Conservation (phyloP, 306 rosid species). For the Lotus japonicus region DNA sequence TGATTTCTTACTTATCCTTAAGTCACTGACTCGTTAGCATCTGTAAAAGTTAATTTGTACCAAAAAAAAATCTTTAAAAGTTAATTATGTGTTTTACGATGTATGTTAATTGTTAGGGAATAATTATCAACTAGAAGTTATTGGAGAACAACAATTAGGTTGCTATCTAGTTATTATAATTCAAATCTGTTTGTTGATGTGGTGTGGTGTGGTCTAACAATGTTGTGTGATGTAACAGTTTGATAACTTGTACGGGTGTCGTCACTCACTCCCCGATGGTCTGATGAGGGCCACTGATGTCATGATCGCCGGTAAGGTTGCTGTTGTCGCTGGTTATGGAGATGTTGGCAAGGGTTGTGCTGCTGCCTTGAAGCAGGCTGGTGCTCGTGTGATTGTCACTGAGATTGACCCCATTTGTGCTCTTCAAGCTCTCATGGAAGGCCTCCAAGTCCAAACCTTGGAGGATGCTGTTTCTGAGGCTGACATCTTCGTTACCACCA, state of each 20-base stretch:
- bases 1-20: too few relatives aligned
- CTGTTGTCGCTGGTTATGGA: conserved; percentile 79
- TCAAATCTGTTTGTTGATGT: not conserved
- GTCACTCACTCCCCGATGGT: conserved; percentile 98
- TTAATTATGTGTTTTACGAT: too few relatives aligned
- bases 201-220: not conserved
- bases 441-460: conserved; percentile 64
- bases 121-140: too few relatives aligned
- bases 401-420: conserved; percentile 99
- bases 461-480: conserved; percentile 55
- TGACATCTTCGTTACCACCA: conserved; percentile 90
- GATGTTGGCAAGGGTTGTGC: conserved; percentile 99
- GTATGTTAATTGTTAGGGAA: too few relatives aligned
- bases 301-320: conserved; percentile 96
- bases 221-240: conserved; percentile 42
- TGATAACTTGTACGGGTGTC: conserved; percentile 96
- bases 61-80: too few relatives aligned
- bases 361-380: conserved; percentile 84
- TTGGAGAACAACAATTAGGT: too few relatives aligned
- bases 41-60: too few relatives aligned
- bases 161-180: not conserved
- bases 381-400: conserved; percentile 84
- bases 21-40: too few relatives aligned
- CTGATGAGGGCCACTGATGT: conserved; percentile 97
- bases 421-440: conserved; percentile 96